phyloP scores from a whole-genome alignment of 768 basidiomycete genomes.

The Tylopilus rubrobrunneus region DNA sequence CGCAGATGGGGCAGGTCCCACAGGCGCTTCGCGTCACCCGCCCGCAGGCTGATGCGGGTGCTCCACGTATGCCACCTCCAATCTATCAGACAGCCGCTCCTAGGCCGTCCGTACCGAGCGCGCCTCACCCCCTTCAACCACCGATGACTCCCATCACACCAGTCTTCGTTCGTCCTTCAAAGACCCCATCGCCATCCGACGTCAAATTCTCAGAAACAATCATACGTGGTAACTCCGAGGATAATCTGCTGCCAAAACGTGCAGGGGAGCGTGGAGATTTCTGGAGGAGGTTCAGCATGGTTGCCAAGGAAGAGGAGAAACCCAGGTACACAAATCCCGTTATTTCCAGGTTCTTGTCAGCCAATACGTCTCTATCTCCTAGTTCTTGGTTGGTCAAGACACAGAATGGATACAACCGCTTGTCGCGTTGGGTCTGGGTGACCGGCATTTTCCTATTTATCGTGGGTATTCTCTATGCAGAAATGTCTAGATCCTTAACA shows the following conservation, averaged over 20 bases:
- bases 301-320: constrained; percentile 67
- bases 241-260: constrained; percentile 59
- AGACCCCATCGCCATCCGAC: constrained; percentile 33
- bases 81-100: constrained; percentile 29
- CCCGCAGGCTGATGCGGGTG: constrained; percentile 14
- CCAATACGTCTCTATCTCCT: not conserved
- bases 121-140: constrained; percentile 72
- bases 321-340: constrained; percentile 34
- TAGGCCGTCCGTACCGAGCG: constrained; percentile 40
- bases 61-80: constrained; percentile 29
- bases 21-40: constrained; percentile 21
- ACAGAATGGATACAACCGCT: constrained; percentile 44
- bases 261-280: constrained; percentile 72
- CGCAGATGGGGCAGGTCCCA: constrained; percentile 32
- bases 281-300: constrained; percentile 83
- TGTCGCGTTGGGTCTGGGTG: constrained; percentile 70
- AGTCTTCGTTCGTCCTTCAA: constrained; percentile 64
- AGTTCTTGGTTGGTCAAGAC: constrained; percentile 72
- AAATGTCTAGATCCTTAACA: not conserved
- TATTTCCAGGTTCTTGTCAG: not conserved
- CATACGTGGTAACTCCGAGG: constrained; percentile 66
- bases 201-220: constrained; percentile 55
- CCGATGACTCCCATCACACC: constrained; percentile 78
- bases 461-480: constrained; percentile 31
- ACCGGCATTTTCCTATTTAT: constrained; percentile 56